Evolutionary conservation across 1,284 basidiomycete species (phyloP), one percentile per base, ranked within the genome.

Genomic region (Malassezia sympodialis): DNA sequence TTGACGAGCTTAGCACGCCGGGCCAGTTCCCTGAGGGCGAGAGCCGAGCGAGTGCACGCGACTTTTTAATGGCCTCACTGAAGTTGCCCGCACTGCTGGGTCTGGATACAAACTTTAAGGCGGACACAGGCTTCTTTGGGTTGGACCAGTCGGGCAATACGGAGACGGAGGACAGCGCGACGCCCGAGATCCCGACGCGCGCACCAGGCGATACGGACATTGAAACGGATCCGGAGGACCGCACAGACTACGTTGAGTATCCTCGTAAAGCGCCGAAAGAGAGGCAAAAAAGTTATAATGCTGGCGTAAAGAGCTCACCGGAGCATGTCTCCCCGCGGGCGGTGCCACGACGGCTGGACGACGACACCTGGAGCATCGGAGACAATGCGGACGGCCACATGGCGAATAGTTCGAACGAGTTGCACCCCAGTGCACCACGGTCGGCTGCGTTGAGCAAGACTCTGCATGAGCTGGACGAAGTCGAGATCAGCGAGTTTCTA

Each of bases 401-500:
- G 15, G 27, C n/a, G n/a, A 48, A 55, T 14, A 45, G 44, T 4
- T 34, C 32, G 14, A 27, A 40, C 1, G 54, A 55, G 24, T 26
- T 44, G 17, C 53, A 55, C 37, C 46, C 53, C 3, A 55, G 40
- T 30, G 53, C 46, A 28, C 46, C 53, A 15, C 11, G 30, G 4
- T 49, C 46, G 7, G 21, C 14, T 4, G 26, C 59, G 14, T 58
- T 72, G 26, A 63, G 58, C 31, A 62, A 63, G 45, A 66, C 69
- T 3, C 59, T 73, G 40, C 45, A 69, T 8, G 68, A 72, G 44
- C 68, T 73, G 26, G 72, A 73, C 39, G 66, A 73, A 27, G 59
- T 73, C 21, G 72, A 73, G 42, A 61, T 73, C 27, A 66, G 73
- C 23, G 62, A 56, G 23, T 73, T 73, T 56, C 51, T 73, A 46